Conservation (phyloP, 1,284 basidiomycete species). For the Melanopsichium pennsylvanicum region DNA sequence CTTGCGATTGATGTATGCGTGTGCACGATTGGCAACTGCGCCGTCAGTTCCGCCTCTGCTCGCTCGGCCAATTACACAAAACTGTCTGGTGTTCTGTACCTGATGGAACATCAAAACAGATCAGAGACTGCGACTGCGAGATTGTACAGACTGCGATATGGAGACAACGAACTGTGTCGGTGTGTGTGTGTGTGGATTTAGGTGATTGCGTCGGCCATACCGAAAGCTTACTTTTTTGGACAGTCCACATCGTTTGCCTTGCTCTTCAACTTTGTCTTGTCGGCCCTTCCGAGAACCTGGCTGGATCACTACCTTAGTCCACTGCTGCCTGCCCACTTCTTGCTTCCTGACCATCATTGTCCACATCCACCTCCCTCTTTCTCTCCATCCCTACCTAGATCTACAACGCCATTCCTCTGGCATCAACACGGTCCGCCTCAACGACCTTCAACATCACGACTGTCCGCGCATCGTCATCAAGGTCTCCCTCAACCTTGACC, state of each 20-base stretch:
- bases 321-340: neutral
- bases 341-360: slow-evolving; percentile 14
- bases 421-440: neutral
- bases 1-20: too few species aligned
- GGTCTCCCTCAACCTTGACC: slow-evolving; percentile 47
- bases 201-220: slow-evolving; percentile 5
- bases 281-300: slow-evolving; percentile 7
- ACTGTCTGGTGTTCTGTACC: too few species aligned
- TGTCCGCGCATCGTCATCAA: slow-evolving; percentile 25
- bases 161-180: too few species aligned
- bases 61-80: slow-evolving; percentile 1
- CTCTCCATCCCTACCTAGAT: slow-evolving; percentile 5
- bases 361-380: neutral
- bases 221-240: slow-evolving; percentile 4
- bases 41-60: slow-evolving; percentile 19
- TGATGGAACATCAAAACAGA: too few species aligned
- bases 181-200: too few species aligned
- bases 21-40: too few species aligned
- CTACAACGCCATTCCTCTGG: too few species aligned
- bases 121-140: too few species aligned
- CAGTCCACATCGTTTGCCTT: too few species aligned
- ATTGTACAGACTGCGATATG: too few species aligned
- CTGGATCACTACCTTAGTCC: slow-evolving; percentile 3
- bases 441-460: neutral
- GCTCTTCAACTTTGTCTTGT: slow-evolving; percentile 1